A percentile compares a stretch with the other conserved stretches of the same genome.
Conservation (phyloP, 331 rosid genomes). For the Pyrus hybrid region DNA sequence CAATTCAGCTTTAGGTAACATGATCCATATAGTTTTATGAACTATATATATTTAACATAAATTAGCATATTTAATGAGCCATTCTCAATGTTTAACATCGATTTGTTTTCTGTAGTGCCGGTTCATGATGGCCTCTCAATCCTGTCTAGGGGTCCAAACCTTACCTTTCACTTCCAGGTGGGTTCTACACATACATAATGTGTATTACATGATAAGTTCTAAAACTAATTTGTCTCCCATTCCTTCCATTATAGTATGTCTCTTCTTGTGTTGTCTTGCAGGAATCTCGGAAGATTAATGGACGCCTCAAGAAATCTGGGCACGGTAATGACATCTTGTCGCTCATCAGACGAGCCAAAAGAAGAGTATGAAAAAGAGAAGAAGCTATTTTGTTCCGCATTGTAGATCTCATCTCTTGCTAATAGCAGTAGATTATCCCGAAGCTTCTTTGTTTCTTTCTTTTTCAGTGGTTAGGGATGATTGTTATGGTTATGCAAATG, state of each 20-base stretch:
- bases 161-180: conserved; percentile 78
- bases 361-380: conserved; percentile 18
- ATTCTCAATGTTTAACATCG: not conserved
- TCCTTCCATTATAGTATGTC: not conserved
- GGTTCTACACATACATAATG: not conserved
- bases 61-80: not conserved
- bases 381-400: not conserved
- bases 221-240: not conserved
- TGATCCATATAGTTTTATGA: not conserved
- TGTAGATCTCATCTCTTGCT: not conserved
- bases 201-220: not conserved
- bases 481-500: not conserved
- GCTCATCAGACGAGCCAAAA: conserved; percentile 44
- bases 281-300: conserved; percentile 32
- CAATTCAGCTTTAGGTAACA: conserved; percentile 33
- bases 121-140: conserved; percentile 41
- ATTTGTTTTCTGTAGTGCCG: conserved; percentile 32
- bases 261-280: conserved; percentile 13
- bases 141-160: conserved; percentile 46
- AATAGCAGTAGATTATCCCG: not conserved
- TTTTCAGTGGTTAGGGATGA: not conserved
- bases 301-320: conserved; percentile 50
- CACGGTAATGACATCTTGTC: conserved; percentile 53
- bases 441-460: not conserved
- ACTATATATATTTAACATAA: not conserved